Conservation (phyloP, 306 rosid species). For the Pterocarpus macrocarpus region DNA sequence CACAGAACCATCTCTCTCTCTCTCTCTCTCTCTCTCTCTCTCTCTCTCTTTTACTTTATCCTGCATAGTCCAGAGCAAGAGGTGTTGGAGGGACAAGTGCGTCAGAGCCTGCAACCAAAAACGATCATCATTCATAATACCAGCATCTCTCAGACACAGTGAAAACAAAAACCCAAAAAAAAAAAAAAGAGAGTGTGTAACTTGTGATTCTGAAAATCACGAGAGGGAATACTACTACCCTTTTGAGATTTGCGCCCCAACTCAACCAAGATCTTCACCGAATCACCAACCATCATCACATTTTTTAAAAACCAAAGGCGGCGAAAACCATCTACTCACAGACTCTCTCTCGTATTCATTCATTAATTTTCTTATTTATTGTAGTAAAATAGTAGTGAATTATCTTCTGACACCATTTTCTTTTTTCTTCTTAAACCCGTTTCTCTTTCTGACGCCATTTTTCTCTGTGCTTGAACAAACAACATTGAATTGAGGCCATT, state of each 20-base stretch:
- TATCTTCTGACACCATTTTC: conserved; percentile 21
- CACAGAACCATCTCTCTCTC: conserved; percentile 30
- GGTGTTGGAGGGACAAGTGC: conserved; percentile 48
- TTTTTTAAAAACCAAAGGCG: conserved; percentile 74
- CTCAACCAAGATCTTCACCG: conserved; percentile 58
- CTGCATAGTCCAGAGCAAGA: conserved; percentile 39
- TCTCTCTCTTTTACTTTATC: not conserved
- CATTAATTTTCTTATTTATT: no score
- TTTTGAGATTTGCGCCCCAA: conserved; percentile 77
- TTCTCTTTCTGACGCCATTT: not conserved
- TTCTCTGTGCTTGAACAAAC: conserved; percentile 4
- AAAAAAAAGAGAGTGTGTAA: no score
- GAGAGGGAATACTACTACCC: not conserved
- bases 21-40: not conserved
- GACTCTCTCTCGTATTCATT: not conserved
- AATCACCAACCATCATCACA: conserved; percentile 51
- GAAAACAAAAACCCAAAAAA: no score
- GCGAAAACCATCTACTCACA: conserved; percentile 58
- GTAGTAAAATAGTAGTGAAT: no score
- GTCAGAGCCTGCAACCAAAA: conserved; percentile 50
- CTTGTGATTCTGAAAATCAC: no score
- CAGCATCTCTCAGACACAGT: no score
- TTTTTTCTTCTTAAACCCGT: not conserved
- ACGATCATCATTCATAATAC: no score
- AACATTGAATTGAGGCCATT: conserved; percentile 2